Conservation (phyloP, 257 asterid species). For the Lithospermum erythrorhizon region DNA sequence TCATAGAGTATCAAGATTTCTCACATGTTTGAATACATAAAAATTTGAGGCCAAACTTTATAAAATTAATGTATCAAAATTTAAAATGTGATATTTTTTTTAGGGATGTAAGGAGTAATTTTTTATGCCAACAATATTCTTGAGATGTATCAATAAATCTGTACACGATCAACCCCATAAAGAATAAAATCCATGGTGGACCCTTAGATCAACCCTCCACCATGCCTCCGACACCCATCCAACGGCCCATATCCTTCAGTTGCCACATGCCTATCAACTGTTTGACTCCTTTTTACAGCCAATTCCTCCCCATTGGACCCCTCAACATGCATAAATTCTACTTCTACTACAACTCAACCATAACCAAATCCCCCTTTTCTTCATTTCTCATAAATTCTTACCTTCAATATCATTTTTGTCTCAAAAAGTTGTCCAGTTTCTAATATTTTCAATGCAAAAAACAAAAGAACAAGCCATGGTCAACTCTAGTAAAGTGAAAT, state of each 20-base stretch:
- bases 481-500: slow-evolving; percentile 26
- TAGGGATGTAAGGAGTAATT: too few relatives aligned
- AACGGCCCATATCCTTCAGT: background rate
- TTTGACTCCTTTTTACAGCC: background rate
- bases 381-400: background rate
- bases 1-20: too few relatives aligned
- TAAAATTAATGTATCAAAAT: too few relatives aligned
- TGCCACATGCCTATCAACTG: background rate
- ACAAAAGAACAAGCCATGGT: background rate
- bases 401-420: too few relatives aligned
- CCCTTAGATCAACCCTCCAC: background rate
- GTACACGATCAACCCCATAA: background rate
- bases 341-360: slow-evolving; percentile 1
- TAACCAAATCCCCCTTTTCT: background rate
- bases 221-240: background rate
- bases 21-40: too few relatives aligned
- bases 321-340: slow-evolving; percentile 4
- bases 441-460: slow-evolving; percentile 4
- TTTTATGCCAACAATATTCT: too few relatives aligned
- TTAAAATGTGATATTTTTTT: too few relatives aligned
- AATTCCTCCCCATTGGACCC: background rate
- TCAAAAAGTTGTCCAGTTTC: too few relatives aligned
- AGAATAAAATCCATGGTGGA: background rate
- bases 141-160: background rate
- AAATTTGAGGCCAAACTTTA: too few relatives aligned